Conservation (phyloP, 768 basidiomycete species). For the Suillus spraguei region DNA sequence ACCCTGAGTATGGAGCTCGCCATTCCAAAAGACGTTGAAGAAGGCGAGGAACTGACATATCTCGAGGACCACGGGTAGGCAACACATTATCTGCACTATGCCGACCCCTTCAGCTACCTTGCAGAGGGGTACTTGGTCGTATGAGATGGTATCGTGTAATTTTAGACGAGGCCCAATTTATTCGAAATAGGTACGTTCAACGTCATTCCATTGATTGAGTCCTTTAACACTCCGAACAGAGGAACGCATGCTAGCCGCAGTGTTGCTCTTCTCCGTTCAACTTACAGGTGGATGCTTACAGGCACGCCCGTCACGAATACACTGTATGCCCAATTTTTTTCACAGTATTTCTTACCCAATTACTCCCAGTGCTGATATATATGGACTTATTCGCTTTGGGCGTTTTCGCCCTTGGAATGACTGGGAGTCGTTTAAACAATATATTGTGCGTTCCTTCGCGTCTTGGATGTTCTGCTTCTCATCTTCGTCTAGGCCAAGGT, state of each 20-base stretch:
- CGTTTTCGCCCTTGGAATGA: slow-evolving; percentile 72
- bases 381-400: slow-evolving; percentile 71
- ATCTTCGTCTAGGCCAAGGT: slow-evolving; percentile 43
- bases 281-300: slow-evolving; percentile 79
- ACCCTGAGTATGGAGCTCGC: slow-evolving; percentile 64
- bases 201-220: slow-evolving; percentile 2
- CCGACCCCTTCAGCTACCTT: slow-evolving; percentile 1
- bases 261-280: slow-evolving; percentile 60
- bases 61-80: slow-evolving; percentile 51
- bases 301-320: slow-evolving; percentile 78
- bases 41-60: slow-evolving; percentile 50
- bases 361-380: slow-evolving; percentile 55
- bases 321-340: slow-evolving; percentile 40
- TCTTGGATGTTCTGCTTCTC: neutral
- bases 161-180: slow-evolving; percentile 80
- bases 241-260: slow-evolving; percentile 59
- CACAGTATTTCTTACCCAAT: neutral
- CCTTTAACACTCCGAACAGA: slow-evolving; percentile 29
- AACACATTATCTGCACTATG: neutral
- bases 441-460: slow-evolving; percentile 43
- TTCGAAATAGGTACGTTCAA: slow-evolving; percentile 56
- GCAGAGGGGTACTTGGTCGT: slow-evolving; percentile 61
- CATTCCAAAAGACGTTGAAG: slow-evolving; percentile 50
- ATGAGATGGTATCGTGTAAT: slow-evolving; percentile 70
- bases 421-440: slow-evolving; percentile 65